Evolutionary conservation across 805 yeast species (phyloP), one percentile per base, ranked within the genome.

Genomic region (Kodamaea kaohsiungensis): DNA sequence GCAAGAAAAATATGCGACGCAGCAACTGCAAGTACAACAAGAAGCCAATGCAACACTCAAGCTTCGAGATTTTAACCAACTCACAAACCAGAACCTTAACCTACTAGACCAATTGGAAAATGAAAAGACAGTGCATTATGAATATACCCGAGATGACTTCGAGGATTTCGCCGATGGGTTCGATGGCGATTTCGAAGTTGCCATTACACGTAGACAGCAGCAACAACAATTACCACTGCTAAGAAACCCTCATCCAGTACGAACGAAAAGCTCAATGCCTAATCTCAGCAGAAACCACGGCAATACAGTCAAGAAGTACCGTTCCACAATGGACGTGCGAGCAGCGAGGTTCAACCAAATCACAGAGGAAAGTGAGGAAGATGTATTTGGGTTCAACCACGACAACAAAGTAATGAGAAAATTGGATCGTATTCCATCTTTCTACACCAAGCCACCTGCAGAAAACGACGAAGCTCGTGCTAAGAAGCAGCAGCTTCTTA

Each of bases 391-490:
- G 45, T 40, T 71, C 56, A 73, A 73, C 49, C 63, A 65, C 52
- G 69, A 67, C 51, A 69, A 72, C 54, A 65, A 66, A 50, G 65
- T 76, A 37, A 72, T 73, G 27, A 56, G 67, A 37, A 74, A 71
- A 55, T 59, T 76, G 43, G 76, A 73, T 53, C 57, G 80, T 35
- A 76, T 76, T 49, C 79, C 80, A 0, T 73, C 78, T 0, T 76
- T 76, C 55, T 72, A 73, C 55, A 58, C 62, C 48, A 60, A 48
- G 19, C 48, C 45, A 7, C 33, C 10, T 17, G 40, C n/a, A 3
- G 27, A 17, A 8, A 37, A 37, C 7, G 38, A 16, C 9, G 27
- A 22, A 46, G 54, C 51, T 17, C 3, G 46, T 7, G 53, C 17
- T 43, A 53, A 51, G 22, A 73, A 72, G 50, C 64, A 67, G 38